Base-by-base conservation (phyloP, 306 rosid species). In the Prunus mongolica region DNA sequence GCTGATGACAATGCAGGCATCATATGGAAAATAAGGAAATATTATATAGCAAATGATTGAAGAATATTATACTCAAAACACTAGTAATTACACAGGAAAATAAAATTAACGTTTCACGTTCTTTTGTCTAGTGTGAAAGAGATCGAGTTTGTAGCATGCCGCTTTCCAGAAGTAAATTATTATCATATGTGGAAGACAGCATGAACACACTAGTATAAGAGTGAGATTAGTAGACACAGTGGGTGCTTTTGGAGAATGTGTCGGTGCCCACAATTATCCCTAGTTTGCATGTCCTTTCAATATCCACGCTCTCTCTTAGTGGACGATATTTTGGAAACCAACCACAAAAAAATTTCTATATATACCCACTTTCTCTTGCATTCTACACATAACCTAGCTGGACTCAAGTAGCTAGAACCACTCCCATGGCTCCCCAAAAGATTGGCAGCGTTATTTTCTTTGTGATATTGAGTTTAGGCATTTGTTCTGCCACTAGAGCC, bases 181-280 rank as follows among this genome's bases (percentile, higher is more conserved):
- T 12, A 47, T 7, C 30, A 20, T 62, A 79, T 63, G 86, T 89
- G 94, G 94, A 85, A 57, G 87, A 86, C 94, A 90, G 91, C 94
- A 71, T 67, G 80, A 82, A 67, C 86, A 86, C 91, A 86, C 94
- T 57, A 78, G 30, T 20, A 1, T 10, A 28, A 1, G 32, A 15
- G 12, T 2, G 24, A 71, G 38, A 20, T 0, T 54, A 22, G 3
- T 18, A 71, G 9, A 34, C 32, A 14, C 11, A 34, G 67, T 24
- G 34, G 65, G 34, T 60, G 65, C 32, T 24, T 60, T 12, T 58
- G 16, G 32, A 58, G 30, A 25, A 24, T 24, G 65, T 24, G 65
- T 38, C 9, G 65, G n/a, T 24, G n/a, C 9, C 67, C 44, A 62
- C 67, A 28, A 12, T 62, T 28, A 7, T 28, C 38, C 41, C 28